These are phyloP conservation scores for Neonectria neomacrospora DNA, from an alignment of 2,329 filamentous ascomycete genomes.

Conservation along the genomic window DNA sequence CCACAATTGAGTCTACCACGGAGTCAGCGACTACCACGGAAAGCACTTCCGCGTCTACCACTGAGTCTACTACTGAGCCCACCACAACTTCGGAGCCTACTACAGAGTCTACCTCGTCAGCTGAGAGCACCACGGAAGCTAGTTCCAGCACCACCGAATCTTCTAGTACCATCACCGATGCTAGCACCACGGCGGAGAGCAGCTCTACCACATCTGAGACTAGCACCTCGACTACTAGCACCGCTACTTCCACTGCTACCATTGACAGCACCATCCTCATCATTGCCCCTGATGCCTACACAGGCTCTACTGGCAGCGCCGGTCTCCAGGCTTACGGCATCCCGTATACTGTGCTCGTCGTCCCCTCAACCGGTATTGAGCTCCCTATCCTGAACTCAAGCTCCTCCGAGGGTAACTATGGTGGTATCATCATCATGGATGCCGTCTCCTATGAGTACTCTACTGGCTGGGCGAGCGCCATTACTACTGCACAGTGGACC, in stretches of 20 bases:
- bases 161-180: neutral
- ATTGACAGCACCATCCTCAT: constrained; percentile 24
- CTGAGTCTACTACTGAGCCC: neutral
- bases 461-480: constrained; percentile 28
- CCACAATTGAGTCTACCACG: neutral
- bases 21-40: neutral
- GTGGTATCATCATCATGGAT: constrained; percentile 28
- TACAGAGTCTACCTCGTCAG: too few relatives aligned
- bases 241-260: constrained; percentile 3
- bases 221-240: neutral
- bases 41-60: neutral
- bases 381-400: constrained; percentile 29
- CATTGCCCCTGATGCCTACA: constrained; percentile 14
- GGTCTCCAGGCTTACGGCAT: constrained; percentile 34
- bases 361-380: constrained; percentile 17
- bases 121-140: neutral
- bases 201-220: neutral
- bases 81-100: neutral
- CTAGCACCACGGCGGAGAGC: neutral
- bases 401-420: constrained; percentile 24
- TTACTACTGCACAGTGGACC: constrained; percentile 29
- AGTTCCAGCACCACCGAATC: neutral
- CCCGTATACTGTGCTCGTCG: constrained; percentile 26
- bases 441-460: constrained; percentile 30
- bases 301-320: constrained; percentile 9